Evolutionary conservation across 2,329 filamentous ascomycete species (phyloP), one percentile per base, ranked within the genome.

Genomic region (Colletotrichum acutatum): DNA sequence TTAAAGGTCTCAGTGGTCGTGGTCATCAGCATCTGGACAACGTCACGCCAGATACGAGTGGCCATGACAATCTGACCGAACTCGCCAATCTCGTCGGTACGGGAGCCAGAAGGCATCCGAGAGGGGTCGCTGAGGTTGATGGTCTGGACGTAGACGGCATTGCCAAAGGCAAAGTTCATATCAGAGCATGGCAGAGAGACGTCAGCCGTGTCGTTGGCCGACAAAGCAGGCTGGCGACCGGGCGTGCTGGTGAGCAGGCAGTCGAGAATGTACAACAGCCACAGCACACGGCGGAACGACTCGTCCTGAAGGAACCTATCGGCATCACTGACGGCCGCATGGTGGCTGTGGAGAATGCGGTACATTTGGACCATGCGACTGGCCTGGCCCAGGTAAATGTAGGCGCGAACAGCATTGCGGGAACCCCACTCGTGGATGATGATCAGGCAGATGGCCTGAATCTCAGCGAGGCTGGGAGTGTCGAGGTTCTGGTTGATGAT

Each of bases 281-380:
- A 91, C 61, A 91, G 80, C 3, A 89, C 90, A 46, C 89, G 88
- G 63, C 89, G 88, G 79, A 90, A 88, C 0, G 88, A 89, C 79
- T 91, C 89, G 60, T 91, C 89, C 75, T 89, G 87, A 14, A 90
- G 85, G 78, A 91, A 91, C 76, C 88, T 87, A 76, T 90, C 89
- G n/a, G 86, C 76, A 42, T 81, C 85, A 53, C 89, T 87, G 49
- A 82, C 79, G 19, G 85, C 83, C 54, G 83, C 81, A 75, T 88
- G 86, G 76, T 90, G 88, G 53, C 84, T 85, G 76, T 90, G 88
- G 58, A 91, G 85, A 68, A 91, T 88, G 74, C 88, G 86, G 76
- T 88, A 90, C 89, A 91, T 91, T 81, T 91, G 89, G 37, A 89
- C 85, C 89, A 91, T 90, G 72, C 89, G 88, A n/a, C 88, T 86